A percentile compares a stretch with the other conserved stretches of the same genome.
phyloP scores from a whole-genome alignment of 2,329 filamentous ascomycete species.

The Penicillium decumbens region DNA sequence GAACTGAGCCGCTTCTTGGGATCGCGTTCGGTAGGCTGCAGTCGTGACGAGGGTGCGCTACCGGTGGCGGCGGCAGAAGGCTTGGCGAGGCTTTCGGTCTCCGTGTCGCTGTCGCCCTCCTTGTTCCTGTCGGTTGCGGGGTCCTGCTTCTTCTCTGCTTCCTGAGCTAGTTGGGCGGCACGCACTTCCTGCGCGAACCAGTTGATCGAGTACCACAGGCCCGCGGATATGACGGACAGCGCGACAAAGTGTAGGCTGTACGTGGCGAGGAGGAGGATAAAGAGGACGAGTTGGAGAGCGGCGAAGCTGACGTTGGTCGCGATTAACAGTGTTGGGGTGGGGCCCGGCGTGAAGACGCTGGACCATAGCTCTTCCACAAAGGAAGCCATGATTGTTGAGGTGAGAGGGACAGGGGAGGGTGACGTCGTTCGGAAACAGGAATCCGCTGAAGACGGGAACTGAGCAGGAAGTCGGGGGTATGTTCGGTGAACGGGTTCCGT shows the following conservation, averaged over 20 bases:
- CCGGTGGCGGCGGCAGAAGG: conserved; percentile 16
- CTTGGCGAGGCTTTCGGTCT: conserved; percentile 35
- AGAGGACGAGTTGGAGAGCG: conserved; percentile 72
- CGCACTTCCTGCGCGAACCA: conserved; percentile 77
- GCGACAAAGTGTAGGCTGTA: conserved; percentile 84
- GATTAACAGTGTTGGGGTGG: conserved; percentile 79
- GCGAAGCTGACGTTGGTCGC: conserved; percentile 90
- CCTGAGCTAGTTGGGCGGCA: conserved; percentile 47
- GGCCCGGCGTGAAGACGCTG: conserved; percentile 87
- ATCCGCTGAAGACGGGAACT: conserved; percentile 14
- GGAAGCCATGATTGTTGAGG: conserved; percentile 37
- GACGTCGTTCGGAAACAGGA: conserved; percentile 22
- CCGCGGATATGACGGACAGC: conserved; percentile 71
- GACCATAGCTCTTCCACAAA: conserved; percentile 77
- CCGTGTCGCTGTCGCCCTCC: conserved; percentile 39
- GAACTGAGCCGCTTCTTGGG: conserved; percentile 45
- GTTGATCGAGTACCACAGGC: conserved; percentile 91
- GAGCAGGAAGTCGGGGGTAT: neutral
- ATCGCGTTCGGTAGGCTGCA: conserved; percentile 48
- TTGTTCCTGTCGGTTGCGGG: conserved; percentile 21
- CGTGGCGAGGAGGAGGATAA: conserved; percentile 71
- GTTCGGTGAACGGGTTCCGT: conserved; percentile 12
- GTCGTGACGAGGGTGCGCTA: conserved; percentile 28
- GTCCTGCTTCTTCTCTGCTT: conserved; percentile 43
- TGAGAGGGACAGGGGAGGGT: conserved; percentile 5